Conservation (phyloP, 345 rosid genomes). For the Excoecaria cochinchinensis region DNA sequence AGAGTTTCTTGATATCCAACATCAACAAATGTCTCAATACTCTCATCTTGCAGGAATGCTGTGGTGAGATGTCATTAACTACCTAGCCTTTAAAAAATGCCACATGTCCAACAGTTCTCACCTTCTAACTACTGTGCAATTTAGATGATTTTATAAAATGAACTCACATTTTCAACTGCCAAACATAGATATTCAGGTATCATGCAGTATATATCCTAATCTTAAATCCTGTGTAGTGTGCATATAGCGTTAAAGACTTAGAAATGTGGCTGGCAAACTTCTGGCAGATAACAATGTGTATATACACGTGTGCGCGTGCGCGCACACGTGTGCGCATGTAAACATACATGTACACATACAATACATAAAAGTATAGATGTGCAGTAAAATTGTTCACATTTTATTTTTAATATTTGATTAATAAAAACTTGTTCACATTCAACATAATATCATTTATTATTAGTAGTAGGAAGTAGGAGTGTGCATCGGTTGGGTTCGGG, state of each 20-base stretch:
- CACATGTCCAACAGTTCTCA: not conserved
- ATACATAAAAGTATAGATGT: too few relatives aligned
- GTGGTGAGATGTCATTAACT: not conserved
- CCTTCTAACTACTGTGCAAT: not conserved
- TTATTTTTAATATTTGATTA: too few relatives aligned
- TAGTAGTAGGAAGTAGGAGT: too few relatives aligned
- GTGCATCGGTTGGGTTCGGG: too few relatives aligned
- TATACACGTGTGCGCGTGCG: too few relatives aligned
- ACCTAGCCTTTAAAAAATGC: not conserved
- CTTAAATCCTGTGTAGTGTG: not conserved
- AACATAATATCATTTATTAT: too few relatives aligned
- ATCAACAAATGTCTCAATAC: not conserved
- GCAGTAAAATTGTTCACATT: too few relatives aligned
- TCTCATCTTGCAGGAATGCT: not conserved
- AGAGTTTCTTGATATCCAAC: not conserved
- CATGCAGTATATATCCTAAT: not conserved
- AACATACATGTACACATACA: too few relatives aligned
- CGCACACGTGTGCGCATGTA: too few relatives aligned
- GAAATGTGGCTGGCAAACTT: not conserved
- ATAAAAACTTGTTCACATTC: too few relatives aligned
- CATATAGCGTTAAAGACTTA: not conserved
- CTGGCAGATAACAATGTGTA: not conserved
- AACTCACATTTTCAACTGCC: not conserved
- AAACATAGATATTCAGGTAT: not conserved
- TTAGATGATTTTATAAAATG: not conserved